A percentile compares a stretch with the other conserved stretches of the same genome.
Evolutionary conservation across 495 filamentous ascomycete genomes (phyloP).

Genomic region (Neurospora sp.): DNA sequence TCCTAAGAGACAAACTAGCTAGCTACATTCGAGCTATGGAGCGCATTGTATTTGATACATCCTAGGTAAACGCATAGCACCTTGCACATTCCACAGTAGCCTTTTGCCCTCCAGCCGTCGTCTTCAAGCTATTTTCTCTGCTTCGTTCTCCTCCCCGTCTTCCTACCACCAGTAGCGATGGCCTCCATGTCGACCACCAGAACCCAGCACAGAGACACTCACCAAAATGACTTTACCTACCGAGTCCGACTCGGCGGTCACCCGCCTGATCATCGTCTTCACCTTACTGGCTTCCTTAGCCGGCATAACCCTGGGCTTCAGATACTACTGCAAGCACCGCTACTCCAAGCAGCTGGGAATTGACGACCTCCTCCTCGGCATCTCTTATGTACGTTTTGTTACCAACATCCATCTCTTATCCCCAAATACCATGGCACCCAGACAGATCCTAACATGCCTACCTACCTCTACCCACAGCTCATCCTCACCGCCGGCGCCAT

Average conservation of each 20-base stretch:
- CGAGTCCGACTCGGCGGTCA: background rate
- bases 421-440: background rate
- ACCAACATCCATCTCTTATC: background rate
- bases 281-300: background rate
- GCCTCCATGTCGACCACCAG: background rate
- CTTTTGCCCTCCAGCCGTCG: no score
- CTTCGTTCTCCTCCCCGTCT: background rate
- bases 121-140: background rate
- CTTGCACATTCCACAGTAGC: no score
- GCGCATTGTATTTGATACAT: background rate
- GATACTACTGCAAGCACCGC: background rate
- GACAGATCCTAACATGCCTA: background rate
- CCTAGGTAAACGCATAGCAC: background rate
- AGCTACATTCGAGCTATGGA: background rate
- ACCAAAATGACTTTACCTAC: background rate
- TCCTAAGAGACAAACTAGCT: background rate
- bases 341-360: background rate
- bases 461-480: background rate
- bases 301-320: background rate
- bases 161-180: background rate
- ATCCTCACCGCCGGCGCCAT: background rate
- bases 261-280: background rate
- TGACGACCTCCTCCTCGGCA: background rate
- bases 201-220: background rate
- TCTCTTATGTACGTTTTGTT: background rate